These are phyloP conservation scores for Carallia pectinifolia DNA, from an alignment of 345 rosid species.

Conservation along the genomic window DNA sequence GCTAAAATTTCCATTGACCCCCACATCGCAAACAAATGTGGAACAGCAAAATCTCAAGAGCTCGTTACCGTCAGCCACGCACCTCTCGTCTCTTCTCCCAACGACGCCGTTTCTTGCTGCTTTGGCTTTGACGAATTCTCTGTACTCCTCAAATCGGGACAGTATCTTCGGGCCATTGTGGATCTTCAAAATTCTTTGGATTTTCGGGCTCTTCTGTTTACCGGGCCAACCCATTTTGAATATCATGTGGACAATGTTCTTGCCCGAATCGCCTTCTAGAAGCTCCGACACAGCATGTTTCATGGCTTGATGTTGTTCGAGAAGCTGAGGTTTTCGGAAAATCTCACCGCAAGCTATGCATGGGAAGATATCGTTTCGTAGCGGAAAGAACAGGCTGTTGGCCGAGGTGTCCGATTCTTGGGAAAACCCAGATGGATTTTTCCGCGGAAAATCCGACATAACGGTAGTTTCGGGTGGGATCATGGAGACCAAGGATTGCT, in stretches of 20 bases:
- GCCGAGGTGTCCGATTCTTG: constrained; percentile 37
- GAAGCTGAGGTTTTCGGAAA: constrained; percentile 50
- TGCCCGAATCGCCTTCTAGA: constrained; percentile 69
- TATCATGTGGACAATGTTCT: constrained; percentile 78
- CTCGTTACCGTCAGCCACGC: constrained; percentile 93
- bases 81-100: constrained; percentile 60
- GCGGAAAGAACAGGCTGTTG: constrained; percentile 48
- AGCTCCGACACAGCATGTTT: constrained; percentile 85
- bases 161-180: constrained; percentile 71
- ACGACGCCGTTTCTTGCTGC: constrained; percentile 48
- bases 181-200: constrained; percentile 74
- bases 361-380: constrained; percentile 67
- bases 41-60: constrained; percentile 83
- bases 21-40: constrained; percentile 74
- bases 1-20: constrained; percentile 46
- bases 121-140: constrained; percentile 73
- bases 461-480: constrained; percentile 43
- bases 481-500: constrained; percentile 53
- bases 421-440: constrained; percentile 22
- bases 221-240: constrained; percentile 81
- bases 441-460: constrained; percentile 13
- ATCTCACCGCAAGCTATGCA: constrained; percentile 85
- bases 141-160: constrained; percentile 79
- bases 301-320: constrained; percentile 68
- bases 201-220: constrained; percentile 40